phyloP scores from a whole-genome alignment of 1,284 basidiomycete genomes.

The Xanthoconium separans region DNA sequence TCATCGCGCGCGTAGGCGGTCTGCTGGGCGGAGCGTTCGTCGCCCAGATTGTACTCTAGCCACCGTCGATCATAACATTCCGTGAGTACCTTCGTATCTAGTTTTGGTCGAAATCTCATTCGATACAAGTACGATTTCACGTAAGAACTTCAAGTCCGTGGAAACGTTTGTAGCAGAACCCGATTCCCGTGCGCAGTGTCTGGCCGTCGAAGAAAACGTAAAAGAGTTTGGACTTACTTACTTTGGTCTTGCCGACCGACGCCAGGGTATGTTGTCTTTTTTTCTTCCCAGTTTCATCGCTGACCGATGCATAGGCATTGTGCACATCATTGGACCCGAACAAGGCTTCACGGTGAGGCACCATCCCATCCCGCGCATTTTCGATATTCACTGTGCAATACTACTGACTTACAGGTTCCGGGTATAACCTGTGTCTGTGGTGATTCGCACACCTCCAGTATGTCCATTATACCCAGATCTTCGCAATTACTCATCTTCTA shows the following conservation, averaged over 20 bases:
- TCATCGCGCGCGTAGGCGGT: conserved; percentile 51
- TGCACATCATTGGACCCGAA: conserved; percentile 95
- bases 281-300: background rate
- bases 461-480: conserved; percentile 26
- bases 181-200: conserved; percentile 90
- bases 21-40: conserved; percentile 80
- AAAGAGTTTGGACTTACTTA: conserved; percentile 95
- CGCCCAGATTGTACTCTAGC: conserved; percentile 93
- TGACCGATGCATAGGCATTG: conserved; percentile 64
- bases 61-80: conserved; percentile 95
- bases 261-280: conserved; percentile 64
- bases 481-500: conserved; percentile 2
- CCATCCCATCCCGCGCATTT: background rate
- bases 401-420: conserved; percentile 60
- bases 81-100: conserved; percentile 57
- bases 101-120: conserved; percentile 9
- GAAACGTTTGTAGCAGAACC: conserved; percentile 83
- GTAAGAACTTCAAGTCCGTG: conserved; percentile 81
- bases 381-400: background rate
- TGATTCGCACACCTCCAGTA: conserved; percentile 92
- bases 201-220: conserved; percentile 91
- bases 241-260: conserved; percentile 89
- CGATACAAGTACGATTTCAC: conserved; percentile 70
- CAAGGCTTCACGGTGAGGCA: conserved; percentile 85
- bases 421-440: conserved; percentile 96